Conservation (phyloP, 768 basidiomycete species). For the Phlegmacium glaucopus region DNA sequence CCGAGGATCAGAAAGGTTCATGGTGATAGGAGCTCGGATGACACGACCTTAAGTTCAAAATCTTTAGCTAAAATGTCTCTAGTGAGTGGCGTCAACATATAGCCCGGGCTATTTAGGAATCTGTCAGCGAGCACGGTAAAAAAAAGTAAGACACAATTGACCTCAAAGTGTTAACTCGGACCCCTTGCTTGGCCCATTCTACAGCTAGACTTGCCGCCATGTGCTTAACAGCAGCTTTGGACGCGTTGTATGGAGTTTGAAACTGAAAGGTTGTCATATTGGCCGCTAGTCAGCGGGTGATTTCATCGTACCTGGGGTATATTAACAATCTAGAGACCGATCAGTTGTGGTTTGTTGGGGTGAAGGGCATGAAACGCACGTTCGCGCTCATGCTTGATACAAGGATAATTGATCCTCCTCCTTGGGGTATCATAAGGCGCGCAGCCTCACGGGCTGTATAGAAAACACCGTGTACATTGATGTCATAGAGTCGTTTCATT, state of each 20-base stretch:
- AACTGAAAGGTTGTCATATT: slow-evolving; percentile 36
- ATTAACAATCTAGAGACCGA: slow-evolving; percentile 65
- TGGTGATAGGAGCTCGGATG: not conserved
- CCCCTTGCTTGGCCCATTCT: slow-evolving; percentile 90
- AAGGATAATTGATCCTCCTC: slow-evolving; percentile 79
- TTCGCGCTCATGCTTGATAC: slow-evolving; percentile 91
- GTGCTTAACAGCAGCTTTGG: slow-evolving; percentile 93
- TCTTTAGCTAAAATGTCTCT: slow-evolving; percentile 76
- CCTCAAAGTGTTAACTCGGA: slow-evolving; percentile 84
- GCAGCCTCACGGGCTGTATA: slow-evolving; percentile 97
- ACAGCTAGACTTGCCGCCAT: slow-evolving; percentile 92
- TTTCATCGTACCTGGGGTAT: slow-evolving; percentile 65
- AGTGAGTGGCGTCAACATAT: slow-evolving; percentile 91
- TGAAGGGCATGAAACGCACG: slow-evolving; percentile 33
- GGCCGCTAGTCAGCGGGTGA: not conserved
- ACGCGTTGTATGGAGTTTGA: slow-evolving; percentile 95
- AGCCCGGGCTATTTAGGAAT: slow-evolving; percentile 65
- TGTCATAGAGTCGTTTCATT: slow-evolving; percentile 79
- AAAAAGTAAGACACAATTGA: slow-evolving; percentile 18
- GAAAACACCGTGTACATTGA: slow-evolving; percentile 93
- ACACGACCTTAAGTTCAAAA: slow-evolving; percentile 64
- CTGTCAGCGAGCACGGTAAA: not conserved
- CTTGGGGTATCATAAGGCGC: slow-evolving; percentile 80
- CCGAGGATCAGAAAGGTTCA: slow-evolving; percentile 4
- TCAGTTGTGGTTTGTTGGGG: too few species aligned